These are phyloP conservation scores for Aureobasidium melanogenum DNA, from an alignment of 2,329 filamentous ascomycete genomes.

Conservation along the genomic window DNA sequence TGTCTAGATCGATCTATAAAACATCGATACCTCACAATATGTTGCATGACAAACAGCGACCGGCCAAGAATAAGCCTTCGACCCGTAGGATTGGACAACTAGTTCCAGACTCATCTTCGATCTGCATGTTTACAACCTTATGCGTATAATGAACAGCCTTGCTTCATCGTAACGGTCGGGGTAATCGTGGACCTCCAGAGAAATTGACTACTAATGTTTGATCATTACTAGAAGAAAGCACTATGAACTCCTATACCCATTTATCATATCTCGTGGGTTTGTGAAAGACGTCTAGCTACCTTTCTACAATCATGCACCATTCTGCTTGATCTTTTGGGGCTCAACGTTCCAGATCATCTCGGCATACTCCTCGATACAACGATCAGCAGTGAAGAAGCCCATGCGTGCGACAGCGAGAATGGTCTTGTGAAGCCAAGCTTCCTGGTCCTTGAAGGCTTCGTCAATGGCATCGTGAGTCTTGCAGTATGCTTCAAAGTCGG, in stretches of 20 bases:
- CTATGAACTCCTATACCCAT: neutral
- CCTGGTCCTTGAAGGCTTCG: conserved; percentile 82
- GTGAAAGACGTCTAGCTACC: neutral
- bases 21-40: no score
- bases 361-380: conserved; percentile 95
- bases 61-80: no score
- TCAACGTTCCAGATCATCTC: conserved; percentile 97
- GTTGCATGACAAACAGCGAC: no score
- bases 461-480: conserved; percentile 87
- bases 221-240: neutral
- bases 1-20: no score
- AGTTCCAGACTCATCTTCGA: no score
- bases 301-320: conserved; percentile 7
- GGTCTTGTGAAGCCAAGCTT: conserved; percentile 84
- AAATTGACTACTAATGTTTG: neutral
- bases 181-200: neutral
- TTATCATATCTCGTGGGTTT: neutral
- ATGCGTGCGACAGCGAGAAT: conserved; percentile 85
- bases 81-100: no score
- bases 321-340: conserved; percentile 48
- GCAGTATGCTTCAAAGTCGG: conserved; percentile 93
- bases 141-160: no score
- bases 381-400: conserved; percentile 94
- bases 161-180: no score
- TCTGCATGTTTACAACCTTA: no score